Evolutionary conservation across 2,329 filamentous ascomycete species (phyloP).

Genomic region (Scopulariopsis brevicaulis): DNA sequence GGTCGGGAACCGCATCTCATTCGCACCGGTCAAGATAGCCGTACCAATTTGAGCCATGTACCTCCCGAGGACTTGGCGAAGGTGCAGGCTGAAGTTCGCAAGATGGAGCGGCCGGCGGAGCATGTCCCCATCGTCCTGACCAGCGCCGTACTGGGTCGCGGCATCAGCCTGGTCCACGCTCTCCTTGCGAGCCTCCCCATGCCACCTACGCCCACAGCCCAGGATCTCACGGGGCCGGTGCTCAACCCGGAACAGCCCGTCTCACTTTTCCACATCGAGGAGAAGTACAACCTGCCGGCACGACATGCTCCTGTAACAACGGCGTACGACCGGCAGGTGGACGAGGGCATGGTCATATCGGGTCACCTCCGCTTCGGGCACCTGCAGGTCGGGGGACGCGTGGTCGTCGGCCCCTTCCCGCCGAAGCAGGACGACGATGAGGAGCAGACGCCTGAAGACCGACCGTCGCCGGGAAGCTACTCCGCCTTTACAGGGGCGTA

Average conservation of each 20-base stretch:
- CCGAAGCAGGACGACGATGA: conserved; percentile 37
- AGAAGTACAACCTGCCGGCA: conserved; percentile 67
- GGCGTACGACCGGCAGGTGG: conserved; percentile 20
- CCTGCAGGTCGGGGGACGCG: conserved; percentile 64
- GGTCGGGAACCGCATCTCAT: conserved; percentile 67
- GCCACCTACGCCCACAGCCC: conserved; percentile 39
- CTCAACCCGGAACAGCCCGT: conserved; percentile 48
- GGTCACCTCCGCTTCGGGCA: conserved; percentile 73
- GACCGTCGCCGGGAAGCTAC: conserved; percentile 32
- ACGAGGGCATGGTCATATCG: conserved; percentile 63
- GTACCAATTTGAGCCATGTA: conserved; percentile 44
- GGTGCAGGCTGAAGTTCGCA: conserved; percentile 41
- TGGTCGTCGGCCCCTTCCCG: conserved; percentile 71
- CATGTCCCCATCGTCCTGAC: conserved; percentile 79
- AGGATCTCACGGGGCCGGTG: conserved; percentile 41
- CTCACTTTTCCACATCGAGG: conserved; percentile 79
- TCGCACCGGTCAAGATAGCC: conserved; percentile 36
- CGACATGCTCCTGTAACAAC: conserved; percentile 28
- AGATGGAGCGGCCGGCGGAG: conserved; percentile 31
- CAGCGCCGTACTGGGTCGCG: conserved; percentile 74
- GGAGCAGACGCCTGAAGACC: conserved; percentile 27
- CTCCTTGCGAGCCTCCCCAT: conserved; percentile 68
- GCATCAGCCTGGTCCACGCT: conserved; percentile 72
- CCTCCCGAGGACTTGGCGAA: conserved; percentile 43
- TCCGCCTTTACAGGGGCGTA: conserved; percentile 37